phyloP scores from a whole-genome alignment of 805 yeast species.

The Candida oleophila region DNA sequence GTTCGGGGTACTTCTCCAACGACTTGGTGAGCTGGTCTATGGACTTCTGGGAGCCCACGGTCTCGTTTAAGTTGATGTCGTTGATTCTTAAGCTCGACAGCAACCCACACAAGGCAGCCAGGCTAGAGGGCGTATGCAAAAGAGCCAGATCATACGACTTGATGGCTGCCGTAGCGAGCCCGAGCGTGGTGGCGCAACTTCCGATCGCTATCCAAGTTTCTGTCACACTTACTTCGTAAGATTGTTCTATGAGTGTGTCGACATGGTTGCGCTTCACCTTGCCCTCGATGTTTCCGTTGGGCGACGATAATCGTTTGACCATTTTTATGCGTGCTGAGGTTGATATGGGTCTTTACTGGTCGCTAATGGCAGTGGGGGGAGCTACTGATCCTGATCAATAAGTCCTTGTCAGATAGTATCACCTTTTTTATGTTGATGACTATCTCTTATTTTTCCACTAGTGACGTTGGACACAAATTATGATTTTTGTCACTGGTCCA shows the following conservation, averaged over 20 bases:
- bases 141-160: slow-evolving; percentile 44
- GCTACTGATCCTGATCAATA: not conserved
- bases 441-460: too few relatives aligned
- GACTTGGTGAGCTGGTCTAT: slow-evolving; percentile 40
- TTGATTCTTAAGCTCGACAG: slow-evolving; percentile 38
- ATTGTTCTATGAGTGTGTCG: not conserved
- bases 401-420: not conserved
- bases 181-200: slow-evolving; percentile 43
- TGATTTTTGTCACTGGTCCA: too few relatives aligned
- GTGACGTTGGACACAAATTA: too few relatives aligned
- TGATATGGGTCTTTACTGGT: not conserved
- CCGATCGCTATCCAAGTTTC: slow-evolving; percentile 51
- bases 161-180: slow-evolving; percentile 39
- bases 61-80: slow-evolving; percentile 36
- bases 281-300: not conserved
- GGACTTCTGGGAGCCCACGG: slow-evolving; percentile 39
- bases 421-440: too few relatives aligned
- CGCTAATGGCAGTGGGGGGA: not conserved
- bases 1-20: slow-evolving; percentile 34
- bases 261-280: not conserved
- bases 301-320: not conserved
- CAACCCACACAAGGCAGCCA: slow-evolving; percentile 43
- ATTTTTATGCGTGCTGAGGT: not conserved
- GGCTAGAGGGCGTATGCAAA: slow-evolving; percentile 38
- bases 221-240: slow-evolving; percentile 24